phyloP scores from a whole-genome alignment of 495 filamentous ascomycete genomes.

The Neurospora sp. region DNA sequence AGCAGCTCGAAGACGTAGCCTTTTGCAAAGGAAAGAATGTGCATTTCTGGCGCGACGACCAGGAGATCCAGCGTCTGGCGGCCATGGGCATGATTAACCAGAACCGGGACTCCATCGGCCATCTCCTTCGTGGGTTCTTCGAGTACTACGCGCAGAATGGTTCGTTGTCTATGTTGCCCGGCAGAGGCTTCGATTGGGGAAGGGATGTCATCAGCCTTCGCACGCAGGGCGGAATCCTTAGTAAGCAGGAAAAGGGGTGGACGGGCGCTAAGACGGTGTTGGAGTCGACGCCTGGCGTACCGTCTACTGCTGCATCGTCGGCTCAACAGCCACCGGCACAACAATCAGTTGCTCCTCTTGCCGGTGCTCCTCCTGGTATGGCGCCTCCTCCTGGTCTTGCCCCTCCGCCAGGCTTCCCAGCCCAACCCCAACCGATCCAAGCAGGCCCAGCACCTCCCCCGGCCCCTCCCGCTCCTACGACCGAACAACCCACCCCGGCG shows the following conservation, averaged over 20 bases:
- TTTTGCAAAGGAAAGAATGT: slow-evolving; percentile 49
- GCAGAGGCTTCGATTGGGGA: slow-evolving; percentile 58
- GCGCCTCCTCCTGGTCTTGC: background rate
- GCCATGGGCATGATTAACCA: slow-evolving; percentile 40
- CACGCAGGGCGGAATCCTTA: slow-evolving; percentile 53
- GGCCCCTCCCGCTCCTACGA: background rate
- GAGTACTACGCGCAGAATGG: slow-evolving; percentile 60
- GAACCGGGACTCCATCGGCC: slow-evolving; percentile 52
- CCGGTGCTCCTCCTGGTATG: background rate
- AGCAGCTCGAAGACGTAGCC: slow-evolving; percentile 29
- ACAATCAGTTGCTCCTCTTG: slow-evolving; percentile 1
- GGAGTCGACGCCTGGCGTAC: slow-evolving; percentile 11
- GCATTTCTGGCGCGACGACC: slow-evolving; percentile 59
- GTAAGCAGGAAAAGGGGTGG: slow-evolving; percentile 70
- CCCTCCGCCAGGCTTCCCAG: background rate
- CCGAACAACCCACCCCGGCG: background rate
- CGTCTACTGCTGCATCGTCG: slow-evolving; percentile 4
- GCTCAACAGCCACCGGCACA: background rate
- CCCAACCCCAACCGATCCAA: background rate
- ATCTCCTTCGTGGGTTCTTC: slow-evolving; percentile 66
- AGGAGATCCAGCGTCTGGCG: slow-evolving; percentile 46
- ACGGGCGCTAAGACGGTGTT: slow-evolving; percentile 53
- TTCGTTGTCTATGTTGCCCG: slow-evolving; percentile 26
- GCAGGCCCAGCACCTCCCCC: background rate
- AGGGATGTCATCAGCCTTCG: slow-evolving; percentile 61